These are phyloP conservation scores for Austroboletus novae-zelandiae DNA, from an alignment of 1,284 basidiomycete genomes.

Conservation along the genomic window DNA sequence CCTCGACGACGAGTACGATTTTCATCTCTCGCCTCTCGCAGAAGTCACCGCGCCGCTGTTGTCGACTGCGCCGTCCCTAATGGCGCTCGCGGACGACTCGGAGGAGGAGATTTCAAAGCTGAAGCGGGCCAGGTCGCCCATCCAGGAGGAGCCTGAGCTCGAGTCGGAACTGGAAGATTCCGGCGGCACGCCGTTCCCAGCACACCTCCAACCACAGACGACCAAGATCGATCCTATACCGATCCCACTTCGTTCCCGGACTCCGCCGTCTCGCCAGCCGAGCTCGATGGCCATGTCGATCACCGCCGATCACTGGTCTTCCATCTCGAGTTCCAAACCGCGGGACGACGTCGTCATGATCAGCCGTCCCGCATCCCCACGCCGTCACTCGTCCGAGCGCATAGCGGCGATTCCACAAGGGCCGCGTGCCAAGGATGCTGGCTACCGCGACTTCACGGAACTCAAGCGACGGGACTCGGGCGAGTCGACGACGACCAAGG, in stretches of 20 bases:
- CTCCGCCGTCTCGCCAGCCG: constrained; percentile 30
- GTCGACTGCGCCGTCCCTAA: constrained; percentile 33
- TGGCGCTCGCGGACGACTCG: constrained; percentile 32
- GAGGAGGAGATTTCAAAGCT: constrained; percentile 34
- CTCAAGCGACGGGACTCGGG: constrained; percentile 21
- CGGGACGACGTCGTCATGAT: constrained; percentile 32
- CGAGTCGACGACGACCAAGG: constrained; percentile 24
- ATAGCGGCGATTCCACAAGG: constrained; percentile 8
- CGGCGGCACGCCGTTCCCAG: constrained; percentile 30
- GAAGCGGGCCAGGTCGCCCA: constrained; percentile 22
- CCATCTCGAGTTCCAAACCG: constrained; percentile 26
- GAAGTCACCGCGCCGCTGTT: constrained; percentile 33
- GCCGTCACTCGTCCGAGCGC: constrained; percentile 24
- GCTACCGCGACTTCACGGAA: constrained; percentile 21
- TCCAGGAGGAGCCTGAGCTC: constrained; percentile 23
- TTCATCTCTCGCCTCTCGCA: constrained; percentile 40
- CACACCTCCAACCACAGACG: constrained; percentile 28
- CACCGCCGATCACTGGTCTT: constrained; percentile 26
- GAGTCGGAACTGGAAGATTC: constrained; percentile 27
- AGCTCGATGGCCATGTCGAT: constrained; percentile 30
- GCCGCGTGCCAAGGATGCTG: constrained; percentile 18
- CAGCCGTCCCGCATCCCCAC: constrained; percentile 29
- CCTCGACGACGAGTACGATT: constrained; percentile 31
- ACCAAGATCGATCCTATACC: constrained; percentile 31
- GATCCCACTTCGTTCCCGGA: constrained; percentile 24